Conservation (phyloP, 768 basidiomycete species). For the Lentinula sp. region DNA sequence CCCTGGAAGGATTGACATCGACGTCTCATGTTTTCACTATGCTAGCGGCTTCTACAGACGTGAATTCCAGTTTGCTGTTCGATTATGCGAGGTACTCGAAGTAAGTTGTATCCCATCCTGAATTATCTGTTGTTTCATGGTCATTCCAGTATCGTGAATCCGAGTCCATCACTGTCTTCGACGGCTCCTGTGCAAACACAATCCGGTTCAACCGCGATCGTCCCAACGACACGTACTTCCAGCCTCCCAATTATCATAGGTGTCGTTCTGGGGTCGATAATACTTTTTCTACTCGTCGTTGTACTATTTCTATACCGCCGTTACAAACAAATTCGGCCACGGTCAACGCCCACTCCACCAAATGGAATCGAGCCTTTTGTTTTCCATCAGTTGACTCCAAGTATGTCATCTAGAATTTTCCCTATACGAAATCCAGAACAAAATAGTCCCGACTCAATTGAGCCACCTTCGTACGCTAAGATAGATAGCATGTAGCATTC, state of each 20-base stretch:
- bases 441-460: background rate
- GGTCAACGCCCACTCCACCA: background rate
- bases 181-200: background rate
- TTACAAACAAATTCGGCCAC: background rate
- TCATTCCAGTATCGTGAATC: background rate
- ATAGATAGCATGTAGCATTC: too few relatives aligned
- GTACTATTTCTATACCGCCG: background rate
- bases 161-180: background rate
- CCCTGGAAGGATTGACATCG: background rate
- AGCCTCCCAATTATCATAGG: background rate
- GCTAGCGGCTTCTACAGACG: background rate
- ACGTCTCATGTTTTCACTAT: background rate
- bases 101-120: background rate
- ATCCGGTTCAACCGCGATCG: background rate
- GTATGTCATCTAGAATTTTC: background rate
- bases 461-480: background rate
- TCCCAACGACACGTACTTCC: background rate
- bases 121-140: background rate
- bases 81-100: constrained; percentile 1
- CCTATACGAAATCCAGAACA: background rate
- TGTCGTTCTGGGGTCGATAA: background rate
- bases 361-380: background rate
- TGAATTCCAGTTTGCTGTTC: background rate
- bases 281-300: background rate
- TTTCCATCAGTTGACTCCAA: background rate